These are phyloP conservation scores for Taphrina flavorubra DNA, from an alignment of 1,139 yeast species.

Conservation along the genomic window DNA sequence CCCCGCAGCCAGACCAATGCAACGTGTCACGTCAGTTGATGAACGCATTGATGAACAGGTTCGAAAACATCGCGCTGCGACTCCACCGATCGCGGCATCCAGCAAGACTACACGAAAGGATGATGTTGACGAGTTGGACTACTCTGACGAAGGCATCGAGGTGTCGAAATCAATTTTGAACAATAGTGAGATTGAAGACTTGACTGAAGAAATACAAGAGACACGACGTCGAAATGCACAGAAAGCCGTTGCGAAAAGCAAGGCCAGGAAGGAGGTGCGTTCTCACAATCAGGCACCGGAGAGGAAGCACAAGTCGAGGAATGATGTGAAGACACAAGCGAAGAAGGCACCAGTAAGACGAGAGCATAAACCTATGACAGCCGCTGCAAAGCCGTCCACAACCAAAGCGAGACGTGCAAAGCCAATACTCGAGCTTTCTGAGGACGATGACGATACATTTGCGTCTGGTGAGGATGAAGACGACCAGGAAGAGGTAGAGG, in stretches of 20 bases:
- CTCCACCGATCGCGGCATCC: neutral
- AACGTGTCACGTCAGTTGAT: conserved; percentile 3
- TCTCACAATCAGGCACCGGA: neutral
- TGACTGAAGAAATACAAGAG: conserved; percentile 24
- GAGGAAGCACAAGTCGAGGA: conserved; percentile 1
- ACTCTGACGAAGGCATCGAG: conserved; percentile 35
- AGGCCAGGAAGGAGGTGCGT: neutral
- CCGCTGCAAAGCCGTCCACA: neutral
- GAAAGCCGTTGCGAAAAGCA: conserved; percentile 2
- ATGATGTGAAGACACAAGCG: neutral
- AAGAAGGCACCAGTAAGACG: neutral
- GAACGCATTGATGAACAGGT: conserved; percentile 19
- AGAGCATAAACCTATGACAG: neutral
- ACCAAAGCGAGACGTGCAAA: neutral
- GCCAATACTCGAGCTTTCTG: conserved; percentile 1
- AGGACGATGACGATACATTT: conserved; percentile 9
- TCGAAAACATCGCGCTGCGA: neutral
- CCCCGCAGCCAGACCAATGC: neutral
- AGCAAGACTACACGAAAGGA: neutral
- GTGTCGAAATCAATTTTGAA: conserved; percentile 30
- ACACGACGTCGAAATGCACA: conserved; percentile 19
- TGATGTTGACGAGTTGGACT: conserved; percentile 1
- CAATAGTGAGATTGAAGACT: conserved; percentile 28
- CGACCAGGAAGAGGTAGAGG: neutral
- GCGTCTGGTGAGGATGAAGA: conserved; percentile 2